Evolutionary conservation across 306 rosid genomes (phyloP).

Genomic region (Medicago lupulina): DNA sequence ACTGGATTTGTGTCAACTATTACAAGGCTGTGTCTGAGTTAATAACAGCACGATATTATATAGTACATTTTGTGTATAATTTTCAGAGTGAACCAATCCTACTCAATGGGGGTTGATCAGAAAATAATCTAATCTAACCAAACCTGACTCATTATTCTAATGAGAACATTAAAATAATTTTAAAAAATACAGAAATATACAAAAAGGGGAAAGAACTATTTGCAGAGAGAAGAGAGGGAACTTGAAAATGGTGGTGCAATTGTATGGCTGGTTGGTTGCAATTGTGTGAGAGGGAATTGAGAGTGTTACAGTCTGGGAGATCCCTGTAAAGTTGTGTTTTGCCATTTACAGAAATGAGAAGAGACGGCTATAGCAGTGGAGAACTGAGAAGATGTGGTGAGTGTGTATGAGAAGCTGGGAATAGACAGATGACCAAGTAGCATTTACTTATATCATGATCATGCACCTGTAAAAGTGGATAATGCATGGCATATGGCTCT

Average conservation of each 20-base stretch:
- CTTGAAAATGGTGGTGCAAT: not conserved
- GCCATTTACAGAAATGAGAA: no score
- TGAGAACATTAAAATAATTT: not conserved
- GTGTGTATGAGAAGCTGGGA: no score
- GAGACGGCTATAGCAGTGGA: no score
- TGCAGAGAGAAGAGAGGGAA: not conserved
- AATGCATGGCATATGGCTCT: not conserved
- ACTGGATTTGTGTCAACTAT: conserved; percentile 1
- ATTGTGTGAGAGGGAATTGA: not conserved
- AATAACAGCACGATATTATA: not conserved
- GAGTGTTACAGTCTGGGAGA: no score
- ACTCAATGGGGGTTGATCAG: not conserved
- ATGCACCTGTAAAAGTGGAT: not conserved
- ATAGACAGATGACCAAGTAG: no score
- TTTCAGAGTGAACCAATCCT: not conserved
- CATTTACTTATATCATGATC: no score
- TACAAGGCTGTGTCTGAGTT: conserved; percentile 11
- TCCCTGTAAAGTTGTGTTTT: no score
- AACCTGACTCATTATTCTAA: not conserved
- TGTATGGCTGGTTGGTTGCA: not conserved
- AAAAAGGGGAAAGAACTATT: not conserved
- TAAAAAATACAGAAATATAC: not conserved
- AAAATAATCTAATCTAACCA: not conserved
- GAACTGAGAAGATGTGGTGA: no score
- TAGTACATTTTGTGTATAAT: not conserved